phyloP scores from a whole-genome alignment of 768 basidiomycete genomes.

The Mycena galopus region DNA sequence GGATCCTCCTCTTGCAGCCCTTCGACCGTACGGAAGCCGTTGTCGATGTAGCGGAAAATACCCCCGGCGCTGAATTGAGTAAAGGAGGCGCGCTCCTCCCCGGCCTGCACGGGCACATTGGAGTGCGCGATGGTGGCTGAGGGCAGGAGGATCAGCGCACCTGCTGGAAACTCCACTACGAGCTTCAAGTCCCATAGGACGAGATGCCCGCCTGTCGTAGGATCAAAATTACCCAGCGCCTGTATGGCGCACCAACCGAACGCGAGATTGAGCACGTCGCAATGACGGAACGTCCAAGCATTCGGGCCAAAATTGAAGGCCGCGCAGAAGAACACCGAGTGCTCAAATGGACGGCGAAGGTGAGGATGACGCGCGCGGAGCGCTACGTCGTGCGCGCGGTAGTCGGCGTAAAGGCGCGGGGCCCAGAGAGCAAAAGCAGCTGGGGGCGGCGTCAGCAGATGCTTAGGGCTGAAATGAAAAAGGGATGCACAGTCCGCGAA shows the following conservation, averaged over 20 bases:
- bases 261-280: conserved; percentile 36
- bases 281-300: conserved; percentile 34
- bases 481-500: conserved; percentile 32
- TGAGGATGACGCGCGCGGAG: background rate
- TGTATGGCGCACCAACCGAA: conserved; percentile 50
- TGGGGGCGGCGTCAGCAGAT: background rate
- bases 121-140: background rate
- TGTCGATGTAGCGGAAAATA: background rate
- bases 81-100: background rate
- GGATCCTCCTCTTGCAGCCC: background rate
- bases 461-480: background rate
- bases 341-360: background rate
- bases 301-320: conserved; percentile 48
- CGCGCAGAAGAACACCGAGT: background rate
- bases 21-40: background rate
- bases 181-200: conserved; percentile 46
- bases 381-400: background rate
- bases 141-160: conserved; percentile 1
- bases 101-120: background rate
- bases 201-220: conserved; percentile 46
- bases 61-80: background rate
- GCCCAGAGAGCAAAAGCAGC: conserved; percentile 32
- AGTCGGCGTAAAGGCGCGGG: conserved; percentile 28
- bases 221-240: conserved; percentile 46
- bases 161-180: conserved; percentile 42